Percentiles rank a stretch among this genome's conserved stretches.
Evolutionary conservation across 148 eudicot species (phyloP).

Genomic region (Salicornia ramosissima): DNA sequence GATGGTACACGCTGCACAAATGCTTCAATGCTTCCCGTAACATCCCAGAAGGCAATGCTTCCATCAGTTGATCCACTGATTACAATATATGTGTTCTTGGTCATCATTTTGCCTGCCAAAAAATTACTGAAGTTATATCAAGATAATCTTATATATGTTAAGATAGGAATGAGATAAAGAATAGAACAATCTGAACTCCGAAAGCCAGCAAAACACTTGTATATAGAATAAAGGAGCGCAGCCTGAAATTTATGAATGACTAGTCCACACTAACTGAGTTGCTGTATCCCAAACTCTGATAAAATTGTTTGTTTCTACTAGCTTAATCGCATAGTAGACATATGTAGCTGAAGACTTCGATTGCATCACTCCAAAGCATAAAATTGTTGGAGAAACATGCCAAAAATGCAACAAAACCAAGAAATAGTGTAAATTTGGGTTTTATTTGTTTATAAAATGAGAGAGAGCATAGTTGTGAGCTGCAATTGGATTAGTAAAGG

Average conservation of each 20-base stretch:
- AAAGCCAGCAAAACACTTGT: background rate
- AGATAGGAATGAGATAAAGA: background rate
- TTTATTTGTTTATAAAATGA: no score
- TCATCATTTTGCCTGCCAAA: slow-evolving; percentile 42
- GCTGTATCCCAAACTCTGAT: background rate
- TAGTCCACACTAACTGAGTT: background rate
- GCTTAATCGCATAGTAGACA: background rate
- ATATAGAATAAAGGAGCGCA: no score
- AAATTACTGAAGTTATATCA: slow-evolving; percentile 5
- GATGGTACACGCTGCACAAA: slow-evolving; percentile 51
- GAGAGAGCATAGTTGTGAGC: no score
- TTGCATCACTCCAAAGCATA: background rate
- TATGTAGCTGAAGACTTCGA: background rate
- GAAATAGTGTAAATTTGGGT: no score
- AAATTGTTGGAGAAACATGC: no score
- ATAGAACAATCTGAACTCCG: background rate
- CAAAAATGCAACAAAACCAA: no score
- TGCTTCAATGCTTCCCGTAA: slow-evolving; percentile 54
- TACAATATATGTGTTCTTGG: slow-evolving; percentile 51
- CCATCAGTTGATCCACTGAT: slow-evolving; percentile 95
- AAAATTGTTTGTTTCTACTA: background rate
- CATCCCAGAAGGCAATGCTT: slow-evolving; percentile 91
- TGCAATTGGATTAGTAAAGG: no score
- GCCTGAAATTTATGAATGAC: background rate
- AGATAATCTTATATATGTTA: background rate